These are phyloP conservation scores for Penicillium capsulatum DNA, from an alignment of 2,329 filamentous ascomycete species.

Conservation along the genomic window DNA sequence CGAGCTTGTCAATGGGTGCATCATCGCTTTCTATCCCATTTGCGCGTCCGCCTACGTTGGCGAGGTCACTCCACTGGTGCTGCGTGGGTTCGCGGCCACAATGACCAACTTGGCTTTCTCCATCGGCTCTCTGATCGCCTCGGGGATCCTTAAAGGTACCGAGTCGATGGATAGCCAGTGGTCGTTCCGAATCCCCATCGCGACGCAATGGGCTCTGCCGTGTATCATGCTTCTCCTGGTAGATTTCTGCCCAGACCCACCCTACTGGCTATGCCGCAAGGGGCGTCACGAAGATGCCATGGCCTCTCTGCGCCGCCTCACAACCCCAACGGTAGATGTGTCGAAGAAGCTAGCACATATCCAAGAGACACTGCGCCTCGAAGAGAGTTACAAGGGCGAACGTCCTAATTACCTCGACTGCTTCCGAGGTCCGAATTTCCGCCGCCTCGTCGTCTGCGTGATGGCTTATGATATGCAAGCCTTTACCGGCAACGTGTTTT, in stretches of 20 bases:
- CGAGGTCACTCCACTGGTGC: conserved; percentile 29
- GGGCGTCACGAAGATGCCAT: conserved; percentile 18
- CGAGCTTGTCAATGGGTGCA: conserved; percentile 58
- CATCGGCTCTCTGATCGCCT: conserved; percentile 32
- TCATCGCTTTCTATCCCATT: conserved; percentile 59
- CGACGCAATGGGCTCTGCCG: conserved; percentile 25
- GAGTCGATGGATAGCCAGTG: conserved; percentile 11
- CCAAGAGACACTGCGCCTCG: conserved; percentile 26
- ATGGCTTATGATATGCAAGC: conserved; percentile 32
- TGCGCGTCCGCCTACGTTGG: conserved; percentile 43
- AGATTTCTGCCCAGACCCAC: conserved; percentile 23
- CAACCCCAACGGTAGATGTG: conserved; percentile 16
- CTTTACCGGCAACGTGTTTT: conserved; percentile 26
- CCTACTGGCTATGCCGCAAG: conserved; percentile 26
- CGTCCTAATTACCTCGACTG: conserved; percentile 22
- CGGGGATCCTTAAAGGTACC: conserved; percentile 27
- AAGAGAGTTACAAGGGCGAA: conserved; percentile 18
- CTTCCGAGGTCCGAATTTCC: conserved; percentile 25
- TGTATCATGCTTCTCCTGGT: conserved; percentile 20
- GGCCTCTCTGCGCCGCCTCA: conserved; percentile 17
- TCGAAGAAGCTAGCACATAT: conserved; percentile 25
- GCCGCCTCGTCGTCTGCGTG: conserved; percentile 25
- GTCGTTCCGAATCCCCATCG: conserved; percentile 27
- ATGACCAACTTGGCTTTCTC: conserved; percentile 31
- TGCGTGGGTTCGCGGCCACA: conserved; percentile 29